Base-by-base conservation (phyloP, 2,329 filamentous ascomycete species). In the Aureobasidium pullulans region DNA sequence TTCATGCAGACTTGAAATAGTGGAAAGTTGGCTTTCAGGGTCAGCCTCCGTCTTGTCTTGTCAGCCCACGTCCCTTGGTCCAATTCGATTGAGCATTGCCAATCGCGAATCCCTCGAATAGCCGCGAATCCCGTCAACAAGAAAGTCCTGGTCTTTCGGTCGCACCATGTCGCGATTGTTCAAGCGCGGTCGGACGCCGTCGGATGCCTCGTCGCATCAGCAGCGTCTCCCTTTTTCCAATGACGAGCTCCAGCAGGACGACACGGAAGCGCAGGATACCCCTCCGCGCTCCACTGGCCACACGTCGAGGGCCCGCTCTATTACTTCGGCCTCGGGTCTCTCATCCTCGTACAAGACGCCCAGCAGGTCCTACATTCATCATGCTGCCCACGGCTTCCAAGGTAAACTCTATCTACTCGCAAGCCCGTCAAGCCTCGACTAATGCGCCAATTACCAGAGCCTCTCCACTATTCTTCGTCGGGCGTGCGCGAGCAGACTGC, bases 401-500 rank as follows among this genome's bases (percentile, higher is more conserved):
- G 62, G 62, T 63, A 61, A n/a, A 7, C 31, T n/a, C 19, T 13
- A 16, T 28, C 32, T n/a, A n/a, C 13, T 1, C 19, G 9, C 42
- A 23, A 28, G 15, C n/a, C 11, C 32, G 16, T 13, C 23, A 4
- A 15, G 8, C 11, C 29, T 39, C 44, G 29, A 19, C 52, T 60
- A 49, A 60, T 46, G 40, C 34, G 34, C 43, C 49, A 42, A 43
- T 23, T 19, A 34, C 29, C 78, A 85, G 68, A 79, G 82, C 65
- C 64, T 40, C 66, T 71, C 4, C 70, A 71, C 29, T 74, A 74
- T 62, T 69, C 70, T n/a, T 73, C 71, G 16, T 65, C 69, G 7
- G 72, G 71, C 19, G 71, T 74, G 11, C 66, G 72, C 50, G 69
- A 72, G 50, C 69, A 72, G 64, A 73, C 72, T 36, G 71, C 69